Evolutionary conservation across 2,329 filamentous ascomycete species (phyloP).

Genomic region (Aphanoascus verrucosus): DNA sequence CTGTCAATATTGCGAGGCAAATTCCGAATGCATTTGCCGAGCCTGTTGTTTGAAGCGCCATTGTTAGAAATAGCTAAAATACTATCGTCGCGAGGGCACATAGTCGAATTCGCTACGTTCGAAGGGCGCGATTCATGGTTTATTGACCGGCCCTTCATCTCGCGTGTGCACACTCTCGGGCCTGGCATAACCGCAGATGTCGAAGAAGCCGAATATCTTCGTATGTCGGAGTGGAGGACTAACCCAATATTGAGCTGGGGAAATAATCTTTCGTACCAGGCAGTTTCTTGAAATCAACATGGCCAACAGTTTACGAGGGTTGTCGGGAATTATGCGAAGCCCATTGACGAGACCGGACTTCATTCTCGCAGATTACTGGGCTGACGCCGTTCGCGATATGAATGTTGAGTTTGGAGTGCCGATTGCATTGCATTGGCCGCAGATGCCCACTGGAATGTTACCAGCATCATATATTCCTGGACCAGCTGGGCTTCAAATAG

Average conservation of each 20-base stretch:
- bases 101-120: not conserved
- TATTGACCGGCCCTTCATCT: not conserved
- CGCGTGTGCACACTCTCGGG: not conserved
- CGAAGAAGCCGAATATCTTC: not conserved
- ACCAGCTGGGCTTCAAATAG: conserved; percentile 34
- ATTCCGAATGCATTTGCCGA: not conserved
- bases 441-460: conserved; percentile 35
- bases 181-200: not conserved
- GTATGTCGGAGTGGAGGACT: not conserved
- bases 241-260: conserved; percentile 21
- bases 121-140: not conserved
- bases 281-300: conserved; percentile 32
- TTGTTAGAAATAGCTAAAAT: not conserved
- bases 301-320: conserved; percentile 24
- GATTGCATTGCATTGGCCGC: conserved; percentile 33
- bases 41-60: not conserved
- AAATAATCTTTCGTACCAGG: conserved; percentile 32
- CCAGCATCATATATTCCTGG: conserved; percentile 34
- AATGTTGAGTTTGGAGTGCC: conserved; percentile 30
- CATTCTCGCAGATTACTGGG: conserved; percentile 38
- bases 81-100: not conserved
- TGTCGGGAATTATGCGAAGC: conserved; percentile 20
- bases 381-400: conserved; percentile 36
- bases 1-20: not conserved
- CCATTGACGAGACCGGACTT: conserved; percentile 27